A percentile compares a stretch with the other conserved stretches of the same genome.
Evolutionary conservation across 2,329 filamentous ascomycete species (phyloP).

Genomic region (Amesomyces nigricolor): DNA sequence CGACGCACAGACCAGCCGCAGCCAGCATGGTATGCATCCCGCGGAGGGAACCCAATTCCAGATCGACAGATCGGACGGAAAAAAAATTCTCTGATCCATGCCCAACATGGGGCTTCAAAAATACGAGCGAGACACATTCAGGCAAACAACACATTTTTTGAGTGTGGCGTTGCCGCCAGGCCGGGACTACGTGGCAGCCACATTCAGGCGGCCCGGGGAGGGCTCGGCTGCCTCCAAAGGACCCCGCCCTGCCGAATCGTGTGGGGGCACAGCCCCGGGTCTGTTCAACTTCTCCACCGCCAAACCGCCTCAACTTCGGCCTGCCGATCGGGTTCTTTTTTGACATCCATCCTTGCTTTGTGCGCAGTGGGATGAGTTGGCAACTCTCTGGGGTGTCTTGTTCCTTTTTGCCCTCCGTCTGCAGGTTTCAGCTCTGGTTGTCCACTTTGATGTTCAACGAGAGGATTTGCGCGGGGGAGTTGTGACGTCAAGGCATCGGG

Average conservation of each 20-base stretch:
- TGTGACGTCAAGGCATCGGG: conserved; percentile 8
- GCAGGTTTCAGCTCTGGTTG: conserved; percentile 15
- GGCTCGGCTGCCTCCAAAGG: conserved; percentile 14
- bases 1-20: too few species aligned
- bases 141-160: not conserved
- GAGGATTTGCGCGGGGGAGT: not conserved
- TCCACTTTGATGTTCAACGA: not conserved
- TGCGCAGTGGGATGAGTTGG: not conserved
- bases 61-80: too few species aligned
- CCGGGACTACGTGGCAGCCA: conserved; percentile 12
- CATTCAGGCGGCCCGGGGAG: not conserved
- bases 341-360: not conserved
- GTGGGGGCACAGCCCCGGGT: not conserved
- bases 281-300: not conserved
- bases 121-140: too few species aligned
- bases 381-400: not conserved
- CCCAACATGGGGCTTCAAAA: too few species aligned
- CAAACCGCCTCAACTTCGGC: not conserved
- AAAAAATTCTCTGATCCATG: too few species aligned
- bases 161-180: conserved; percentile 5
- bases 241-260: not conserved
- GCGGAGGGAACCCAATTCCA: too few species aligned
- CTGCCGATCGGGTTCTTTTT: not conserved
- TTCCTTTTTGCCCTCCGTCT: not conserved
- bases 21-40: too few species aligned